Conservation (phyloP, 2,329 filamentous ascomycete genomes). For the Hypoxylon sp. region DNA sequence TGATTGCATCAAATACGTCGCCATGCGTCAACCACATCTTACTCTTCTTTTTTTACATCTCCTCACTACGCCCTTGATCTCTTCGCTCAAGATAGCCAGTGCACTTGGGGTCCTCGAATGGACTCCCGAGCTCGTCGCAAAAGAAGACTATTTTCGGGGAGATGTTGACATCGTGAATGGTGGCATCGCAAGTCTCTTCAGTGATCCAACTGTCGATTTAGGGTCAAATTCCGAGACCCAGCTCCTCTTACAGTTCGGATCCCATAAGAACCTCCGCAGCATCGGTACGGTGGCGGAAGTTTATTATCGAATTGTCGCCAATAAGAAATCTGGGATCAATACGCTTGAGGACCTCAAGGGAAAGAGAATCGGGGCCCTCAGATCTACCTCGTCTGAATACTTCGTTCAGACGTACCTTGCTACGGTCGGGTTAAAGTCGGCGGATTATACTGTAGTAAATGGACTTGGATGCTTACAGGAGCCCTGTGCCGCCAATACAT, state of each 20-base stretch:
- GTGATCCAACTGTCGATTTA: conserved; percentile 51
- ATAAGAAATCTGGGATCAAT: conserved; percentile 48
- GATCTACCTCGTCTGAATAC: conserved; percentile 54
- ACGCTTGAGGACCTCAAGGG: conserved; percentile 52
- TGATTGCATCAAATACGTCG: neutral
- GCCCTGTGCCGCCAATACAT: conserved; percentile 52
- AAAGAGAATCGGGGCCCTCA: conserved; percentile 54
- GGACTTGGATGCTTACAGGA: conserved; percentile 51
- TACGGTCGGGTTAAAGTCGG: conserved; percentile 48
- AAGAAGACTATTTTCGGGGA: conserved; percentile 45
- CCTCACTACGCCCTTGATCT: conserved; percentile 4
- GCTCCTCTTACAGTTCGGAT: conserved; percentile 53
- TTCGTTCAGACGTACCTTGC: conserved; percentile 53
- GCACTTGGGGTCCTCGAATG: conserved; percentile 45
- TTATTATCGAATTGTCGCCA: conserved; percentile 55
- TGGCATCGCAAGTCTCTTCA: conserved; percentile 53
- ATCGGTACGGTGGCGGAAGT: conserved; percentile 55
- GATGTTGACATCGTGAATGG: conserved; percentile 50
- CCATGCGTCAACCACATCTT: conserved; percentile 1
- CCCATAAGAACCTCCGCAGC: conserved; percentile 52
- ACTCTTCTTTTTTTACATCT: neutral
- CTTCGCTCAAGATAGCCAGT: conserved; percentile 43
- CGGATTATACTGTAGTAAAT: conserved; percentile 51
- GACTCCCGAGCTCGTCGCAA: conserved; percentile 46
- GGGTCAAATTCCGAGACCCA: conserved; percentile 57